Base-by-base conservation (phyloP, 2,329 filamentous ascomycete genomes). In the Sporothrix pseudoabietina region DNA sequence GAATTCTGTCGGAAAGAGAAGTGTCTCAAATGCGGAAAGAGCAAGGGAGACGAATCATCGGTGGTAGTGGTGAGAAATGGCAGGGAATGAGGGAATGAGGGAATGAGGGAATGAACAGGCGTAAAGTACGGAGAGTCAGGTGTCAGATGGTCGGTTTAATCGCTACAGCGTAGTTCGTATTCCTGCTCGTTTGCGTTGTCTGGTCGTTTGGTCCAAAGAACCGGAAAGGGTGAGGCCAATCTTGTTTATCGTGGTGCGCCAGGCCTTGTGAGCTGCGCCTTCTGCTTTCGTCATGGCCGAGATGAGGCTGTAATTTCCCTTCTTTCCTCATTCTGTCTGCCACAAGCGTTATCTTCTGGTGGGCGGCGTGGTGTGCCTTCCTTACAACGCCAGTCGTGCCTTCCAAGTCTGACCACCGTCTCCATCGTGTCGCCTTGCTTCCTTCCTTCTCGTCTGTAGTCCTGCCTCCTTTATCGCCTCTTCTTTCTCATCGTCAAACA, bases 241-340 rank as follows among this genome's bases (percentile, higher is more conserved):
- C 59, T 71, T 65, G 70, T 30, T 63, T 55, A 0, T 54, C 26
- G 65, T 39, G 61, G 61, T 47, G 61, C 39, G 55, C 55, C 55
- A 47, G 61, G 39, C 41, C 39, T 47, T 54, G 61, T 16, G 61
- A 41, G 35, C 71, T 72, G 71, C 71, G 71, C 71, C 52, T 72
- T 72, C 71, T 69, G 22, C 26, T 72, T 72, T 52, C 39, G 71
- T 61, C 71, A 61, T 47, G 54, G 52, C 61, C n/a, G 71, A 69
- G 63, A 69, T 69, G 71, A 69, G 71, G 61, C 71, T 72, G 61
- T 68, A 22, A 22, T 63, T 47, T 71, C 26, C 35, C 22, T 12
- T 70, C 44, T 49, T 49, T 49, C 41, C 44, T 49, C 44, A 19
- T 49, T 49, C 14, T 49, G 44, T 49, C 14, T 16, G 44, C 44